phyloP scores from a whole-genome alignment of 306 rosid genomes.

The Lotus japonicus region DNA sequence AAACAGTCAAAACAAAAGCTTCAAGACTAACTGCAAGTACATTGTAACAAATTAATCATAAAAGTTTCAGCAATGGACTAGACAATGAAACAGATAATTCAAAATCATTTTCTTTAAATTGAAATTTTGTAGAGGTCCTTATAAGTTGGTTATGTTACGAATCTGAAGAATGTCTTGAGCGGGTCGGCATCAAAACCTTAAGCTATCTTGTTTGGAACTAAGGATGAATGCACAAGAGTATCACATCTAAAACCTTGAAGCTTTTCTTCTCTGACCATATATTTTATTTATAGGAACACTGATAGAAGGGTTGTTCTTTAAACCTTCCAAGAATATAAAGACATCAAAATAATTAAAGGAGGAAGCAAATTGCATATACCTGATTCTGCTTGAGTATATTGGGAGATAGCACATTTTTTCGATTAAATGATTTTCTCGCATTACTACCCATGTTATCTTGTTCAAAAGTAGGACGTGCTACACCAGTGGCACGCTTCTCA shows the following conservation, averaged over 20 bases:
- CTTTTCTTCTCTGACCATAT: not conserved
- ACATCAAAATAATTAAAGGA: not conserved
- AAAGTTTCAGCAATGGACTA: not conserved
- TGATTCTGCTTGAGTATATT: constrained; percentile 55
- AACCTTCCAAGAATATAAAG: constrained; percentile 1
- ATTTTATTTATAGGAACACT: not conserved
- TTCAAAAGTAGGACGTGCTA: constrained; percentile 42
- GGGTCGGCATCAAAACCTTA: not conserved
- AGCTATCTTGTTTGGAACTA: too few species aligned
- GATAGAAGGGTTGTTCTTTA: not conserved
- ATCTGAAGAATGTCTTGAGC: not conserved
- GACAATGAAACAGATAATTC: not conserved
- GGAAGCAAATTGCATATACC: constrained; percentile 38
- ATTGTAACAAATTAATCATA: constrained; percentile 1
- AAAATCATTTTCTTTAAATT: not conserved
- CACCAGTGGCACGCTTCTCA: constrained; percentile 77
- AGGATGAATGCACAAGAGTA: too few species aligned
- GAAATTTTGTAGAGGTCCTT: not conserved
- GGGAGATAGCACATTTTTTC: constrained; percentile 35
- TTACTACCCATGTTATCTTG: constrained; percentile 25
- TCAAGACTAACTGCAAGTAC: not conserved
- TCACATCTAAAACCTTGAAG: not conserved
- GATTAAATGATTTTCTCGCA: constrained; percentile 35
- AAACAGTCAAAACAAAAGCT: constrained; percentile 15
- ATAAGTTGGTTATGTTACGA: not conserved